Evolutionary conservation across 2,329 filamentous ascomycete genomes (phyloP).

Genomic region (Pseudogymnoascus sp.): DNA sequence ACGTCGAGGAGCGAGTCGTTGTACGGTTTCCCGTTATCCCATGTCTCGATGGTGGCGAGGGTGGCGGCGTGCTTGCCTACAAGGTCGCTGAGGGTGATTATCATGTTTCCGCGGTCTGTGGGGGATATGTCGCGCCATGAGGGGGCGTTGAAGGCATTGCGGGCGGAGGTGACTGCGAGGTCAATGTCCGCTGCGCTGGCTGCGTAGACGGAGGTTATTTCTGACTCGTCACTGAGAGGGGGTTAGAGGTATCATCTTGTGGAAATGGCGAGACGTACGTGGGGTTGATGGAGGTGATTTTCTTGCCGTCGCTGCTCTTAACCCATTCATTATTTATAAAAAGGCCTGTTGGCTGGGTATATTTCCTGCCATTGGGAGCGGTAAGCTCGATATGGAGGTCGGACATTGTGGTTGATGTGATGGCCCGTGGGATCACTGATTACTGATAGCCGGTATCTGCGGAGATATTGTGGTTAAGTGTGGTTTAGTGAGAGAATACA

Average conservation of each 20-base stretch:
- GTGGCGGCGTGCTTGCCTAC: slow-evolving; percentile 54
- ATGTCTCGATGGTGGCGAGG: slow-evolving; percentile 55
- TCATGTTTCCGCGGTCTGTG: slow-evolving; percentile 59
- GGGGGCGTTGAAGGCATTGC: slow-evolving; percentile 58
- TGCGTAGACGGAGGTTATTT: slow-evolving; percentile 65
- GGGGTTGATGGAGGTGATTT: slow-evolving; percentile 63
- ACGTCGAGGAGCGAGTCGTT: slow-evolving; percentile 58
- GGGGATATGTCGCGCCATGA: slow-evolving; percentile 62
- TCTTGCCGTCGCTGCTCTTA: slow-evolving; percentile 56
- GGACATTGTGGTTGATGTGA: slow-evolving; percentile 28
- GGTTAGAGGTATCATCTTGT: slow-evolving; percentile 1
- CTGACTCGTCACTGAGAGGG: slow-evolving; percentile 49
- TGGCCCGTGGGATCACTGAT: neutral
- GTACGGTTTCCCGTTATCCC: slow-evolving; percentile 78
- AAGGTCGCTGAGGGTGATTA: slow-evolving; percentile 64
- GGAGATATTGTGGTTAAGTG: neutral
- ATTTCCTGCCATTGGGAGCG: slow-evolving; percentile 68
- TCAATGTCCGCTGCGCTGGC: slow-evolving; percentile 62
- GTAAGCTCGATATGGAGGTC: slow-evolving; percentile 52
- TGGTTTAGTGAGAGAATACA: too few relatives aligned
- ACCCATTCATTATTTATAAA: slow-evolving; percentile 82
- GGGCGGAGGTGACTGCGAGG: slow-evolving; percentile 60
- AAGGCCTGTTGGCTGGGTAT: slow-evolving; percentile 64
- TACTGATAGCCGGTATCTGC: neutral
- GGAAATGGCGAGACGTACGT: slow-evolving; percentile 37